These are phyloP conservation scores for Boletus tomentosulus DNA, from an alignment of 768 basidiomycete species.

Conservation along the genomic window DNA sequence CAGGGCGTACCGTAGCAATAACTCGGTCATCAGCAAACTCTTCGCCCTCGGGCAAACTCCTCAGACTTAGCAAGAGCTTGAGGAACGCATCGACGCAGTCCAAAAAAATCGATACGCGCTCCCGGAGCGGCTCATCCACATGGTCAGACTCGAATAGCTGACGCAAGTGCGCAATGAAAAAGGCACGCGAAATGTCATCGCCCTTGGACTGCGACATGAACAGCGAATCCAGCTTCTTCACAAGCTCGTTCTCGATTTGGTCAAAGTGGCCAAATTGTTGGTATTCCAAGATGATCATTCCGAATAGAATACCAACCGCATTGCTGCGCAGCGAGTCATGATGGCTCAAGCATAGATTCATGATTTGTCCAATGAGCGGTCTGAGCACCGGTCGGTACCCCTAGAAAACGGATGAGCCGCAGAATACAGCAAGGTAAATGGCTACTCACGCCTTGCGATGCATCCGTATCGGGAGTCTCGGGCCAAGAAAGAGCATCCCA, in stretches of 20 bases:
- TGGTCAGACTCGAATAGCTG: conserved; percentile 83
- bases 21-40: conserved; percentile 94
- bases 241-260: conserved; percentile 87
- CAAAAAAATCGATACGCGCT: conserved; percentile 76
- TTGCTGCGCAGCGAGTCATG: conserved; percentile 89
- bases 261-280: conserved; percentile 81
- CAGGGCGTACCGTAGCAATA: conserved; percentile 68
- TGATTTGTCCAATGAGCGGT: conserved; percentile 82
- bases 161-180: conserved; percentile 88
- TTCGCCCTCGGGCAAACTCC: conserved; percentile 86
- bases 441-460: conserved; percentile 62
- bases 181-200: conserved; percentile 86
- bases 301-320: conserved; percentile 89
- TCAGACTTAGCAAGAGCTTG: conserved; percentile 80
- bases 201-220: conserved; percentile 93
- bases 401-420: conserved; percentile 33
- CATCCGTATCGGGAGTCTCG: conserved; percentile 46
- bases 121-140: conserved; percentile 75
- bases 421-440: background rate
- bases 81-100: conserved; percentile 92
- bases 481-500: conserved; percentile 88
- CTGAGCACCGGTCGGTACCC: conserved; percentile 83
- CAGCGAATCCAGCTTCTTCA: conserved; percentile 83
- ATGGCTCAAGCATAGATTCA: conserved; percentile 90
- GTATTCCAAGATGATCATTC: conserved; percentile 93